Base-by-base conservation (phyloP, 371 early-diverging fungal genomes). In the Syncephalastrum contaminatum region DNA sequence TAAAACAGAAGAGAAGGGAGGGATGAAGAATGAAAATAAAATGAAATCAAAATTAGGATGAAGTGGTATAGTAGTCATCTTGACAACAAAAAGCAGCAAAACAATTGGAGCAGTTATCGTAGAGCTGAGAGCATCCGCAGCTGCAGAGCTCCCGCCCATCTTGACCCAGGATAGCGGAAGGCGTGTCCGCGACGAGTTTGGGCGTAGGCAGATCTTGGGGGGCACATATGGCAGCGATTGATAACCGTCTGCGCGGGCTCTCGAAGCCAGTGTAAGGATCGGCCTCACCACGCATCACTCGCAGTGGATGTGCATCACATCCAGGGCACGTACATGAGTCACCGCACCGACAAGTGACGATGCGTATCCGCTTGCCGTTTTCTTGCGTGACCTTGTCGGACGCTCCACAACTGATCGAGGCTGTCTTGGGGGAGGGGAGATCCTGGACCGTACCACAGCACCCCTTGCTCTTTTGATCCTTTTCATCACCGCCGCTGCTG, bases 271-370 rank as follows among this genome's bases (percentile, higher is more conserved):
- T 60, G 47, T 73, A 73, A 0, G 74, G 72, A 58, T 77, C 77
- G 4, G 59, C 58, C 25, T 54, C 59, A 6, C 65, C 64, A 27
- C 60, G 59, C 77, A 77, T 73, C 3, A 65, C 74, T 4, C 72
- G 62, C 13, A 72, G 74, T 30, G 77, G 77, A 48, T 77, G 77
- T 4, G 74, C 77, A 54, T 77, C 77, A 43, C 77, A 77, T 1
- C 77, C 77, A 47, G 66, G 62, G 57, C 77, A 77, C 13, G 72
- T 66, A 48, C 77, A 77, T 1, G 68, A 63, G 46, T 77, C 77
- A 14, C 77, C 77, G 59, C 77, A 77, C 2, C 77, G 74, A 49
- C 77, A 77, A 0, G 77, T 77, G 12, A 77, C 69, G 0, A 77
- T 51, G 7, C 73, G 66, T 21, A 70, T 70, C 0, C 45, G 58